phyloP scores from a whole-genome alignment of 257 asterid genomes.

The Plantago elongata region DNA sequence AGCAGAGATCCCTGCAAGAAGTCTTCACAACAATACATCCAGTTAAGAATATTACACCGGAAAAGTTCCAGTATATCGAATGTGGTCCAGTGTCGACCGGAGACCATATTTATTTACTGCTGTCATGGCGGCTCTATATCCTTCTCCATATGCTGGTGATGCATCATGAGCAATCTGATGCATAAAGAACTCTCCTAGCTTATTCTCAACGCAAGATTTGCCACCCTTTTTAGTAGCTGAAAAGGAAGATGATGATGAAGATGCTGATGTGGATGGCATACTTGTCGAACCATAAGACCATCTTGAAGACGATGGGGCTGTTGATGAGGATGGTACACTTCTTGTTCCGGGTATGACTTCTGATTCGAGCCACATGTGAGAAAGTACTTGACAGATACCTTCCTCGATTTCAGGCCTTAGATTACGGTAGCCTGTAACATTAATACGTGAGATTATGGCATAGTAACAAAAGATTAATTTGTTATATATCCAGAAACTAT shows the following conservation, averaged over 20 bases:
- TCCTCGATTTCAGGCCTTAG: slow-evolving; percentile 83
- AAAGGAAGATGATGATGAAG: slow-evolving; percentile 18
- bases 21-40: neutral
- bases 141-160: slow-evolving; percentile 91
- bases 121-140: slow-evolving; percentile 72
- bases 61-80: slow-evolving; percentile 53
- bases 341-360: slow-evolving; percentile 60
- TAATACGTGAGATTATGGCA: slow-evolving; percentile 10
- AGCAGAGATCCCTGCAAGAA: neutral
- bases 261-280: slow-evolving; percentile 25
- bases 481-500: neutral
- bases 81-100: slow-evolving; percentile 70
- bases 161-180: slow-evolving; percentile 84
- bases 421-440: slow-evolving; percentile 57
- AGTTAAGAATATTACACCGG: slow-evolving; percentile 34
- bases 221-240: slow-evolving; percentile 57
- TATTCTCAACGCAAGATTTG: slow-evolving; percentile 59
- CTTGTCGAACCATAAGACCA: slow-evolving; percentile 31
- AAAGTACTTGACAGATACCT: slow-evolving; percentile 93
- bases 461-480: neutral
- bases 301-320: slow-evolving; percentile 36
- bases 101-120: slow-evolving; percentile 79
- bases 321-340: slow-evolving; percentile 37
- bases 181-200: slow-evolving; percentile 83
- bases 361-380: slow-evolving; percentile 90